Conservation (phyloP, 345 rosid genomes). For the Capsella bursapastoris region DNA sequence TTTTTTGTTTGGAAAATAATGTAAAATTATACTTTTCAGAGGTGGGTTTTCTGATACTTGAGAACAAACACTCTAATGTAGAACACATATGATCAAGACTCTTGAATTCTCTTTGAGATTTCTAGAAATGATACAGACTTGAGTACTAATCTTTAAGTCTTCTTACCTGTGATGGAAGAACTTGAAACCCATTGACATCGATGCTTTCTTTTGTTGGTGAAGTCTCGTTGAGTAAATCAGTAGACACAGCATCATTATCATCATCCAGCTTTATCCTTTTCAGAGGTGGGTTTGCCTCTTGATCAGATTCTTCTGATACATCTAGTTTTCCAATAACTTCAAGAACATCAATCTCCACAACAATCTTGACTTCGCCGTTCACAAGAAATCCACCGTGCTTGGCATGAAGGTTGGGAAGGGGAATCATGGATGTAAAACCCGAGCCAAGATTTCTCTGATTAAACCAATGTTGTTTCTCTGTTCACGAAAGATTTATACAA, state of each 20-base stretch:
- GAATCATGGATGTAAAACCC: conserved; percentile 10
- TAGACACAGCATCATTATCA: background rate
- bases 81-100: too few species aligned
- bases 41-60: too few species aligned
- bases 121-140: too few species aligned
- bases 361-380: conserved; percentile 62
- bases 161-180: conserved; percentile 9
- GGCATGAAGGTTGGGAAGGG: background rate
- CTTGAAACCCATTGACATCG: conserved; percentile 14
- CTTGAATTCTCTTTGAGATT: too few species aligned
- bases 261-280: background rate
- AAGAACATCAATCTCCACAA: conserved; percentile 58
- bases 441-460: background rate
- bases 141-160: background rate
- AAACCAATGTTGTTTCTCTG: conserved; percentile 24
- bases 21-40: too few species aligned
- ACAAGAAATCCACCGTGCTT: conserved; percentile 43
- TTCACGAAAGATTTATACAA: background rate
- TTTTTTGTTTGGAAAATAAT: too few species aligned
- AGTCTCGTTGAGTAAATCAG: background rate
- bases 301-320: background rate
- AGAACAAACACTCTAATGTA: background rate
- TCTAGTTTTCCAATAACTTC: conserved; percentile 21
- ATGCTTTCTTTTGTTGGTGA: background rate
- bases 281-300: background rate